Conservation (phyloP, 2,329 filamentous ascomycete species). For the Triangularia verruculosa region DNA sequence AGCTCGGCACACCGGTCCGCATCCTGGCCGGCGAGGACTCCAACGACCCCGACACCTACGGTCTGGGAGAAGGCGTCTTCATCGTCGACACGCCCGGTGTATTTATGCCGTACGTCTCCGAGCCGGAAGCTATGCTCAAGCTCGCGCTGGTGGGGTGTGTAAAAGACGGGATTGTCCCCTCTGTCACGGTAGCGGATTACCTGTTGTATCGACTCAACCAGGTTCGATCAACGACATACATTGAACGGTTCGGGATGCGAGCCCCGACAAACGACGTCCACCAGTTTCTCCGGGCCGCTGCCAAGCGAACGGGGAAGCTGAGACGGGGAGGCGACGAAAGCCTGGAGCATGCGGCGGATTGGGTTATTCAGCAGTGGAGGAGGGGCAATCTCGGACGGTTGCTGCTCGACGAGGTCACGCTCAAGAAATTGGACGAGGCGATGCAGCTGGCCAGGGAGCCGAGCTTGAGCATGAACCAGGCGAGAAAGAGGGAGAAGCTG, state of each 20-base stretch:
- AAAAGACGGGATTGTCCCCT: conserved; percentile 79
- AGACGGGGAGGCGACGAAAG: conserved; percentile 69
- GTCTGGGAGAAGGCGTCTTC: conserved; percentile 64
- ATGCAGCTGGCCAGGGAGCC: conserved; percentile 47
- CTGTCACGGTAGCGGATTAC: conserved; percentile 82
- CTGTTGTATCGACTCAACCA: conserved; percentile 81
- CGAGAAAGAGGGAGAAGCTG: conserved; percentile 64
- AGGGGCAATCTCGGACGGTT: conserved; percentile 72
- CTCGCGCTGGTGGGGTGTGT: conserved; percentile 88
- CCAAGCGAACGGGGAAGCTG: conserved; percentile 71
- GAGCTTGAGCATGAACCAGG: conserved; percentile 63
- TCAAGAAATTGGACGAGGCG: conserved; percentile 52
- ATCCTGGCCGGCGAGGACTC: conserved; percentile 51
- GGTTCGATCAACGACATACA: conserved; percentile 60
- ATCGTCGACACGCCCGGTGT: conserved; percentile 91
- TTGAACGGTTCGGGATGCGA: conserved; percentile 44
- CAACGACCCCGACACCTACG: conserved; percentile 28
- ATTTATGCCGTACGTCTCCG: conserved; percentile 85
- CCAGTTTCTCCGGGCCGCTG: conserved; percentile 68
- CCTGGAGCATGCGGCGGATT: conserved; percentile 69
- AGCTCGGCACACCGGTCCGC: conserved; percentile 78
- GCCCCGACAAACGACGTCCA: conserved; percentile 80
- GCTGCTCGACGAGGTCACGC: conserved; percentile 71
- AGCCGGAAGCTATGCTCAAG: conserved; percentile 88
- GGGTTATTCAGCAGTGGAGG: conserved; percentile 80